Evolutionary conservation across 768 basidiomycete genomes (phyloP), one percentile per base, ranked within the genome.

Genomic region (Pulveroboletus sp.): DNA sequence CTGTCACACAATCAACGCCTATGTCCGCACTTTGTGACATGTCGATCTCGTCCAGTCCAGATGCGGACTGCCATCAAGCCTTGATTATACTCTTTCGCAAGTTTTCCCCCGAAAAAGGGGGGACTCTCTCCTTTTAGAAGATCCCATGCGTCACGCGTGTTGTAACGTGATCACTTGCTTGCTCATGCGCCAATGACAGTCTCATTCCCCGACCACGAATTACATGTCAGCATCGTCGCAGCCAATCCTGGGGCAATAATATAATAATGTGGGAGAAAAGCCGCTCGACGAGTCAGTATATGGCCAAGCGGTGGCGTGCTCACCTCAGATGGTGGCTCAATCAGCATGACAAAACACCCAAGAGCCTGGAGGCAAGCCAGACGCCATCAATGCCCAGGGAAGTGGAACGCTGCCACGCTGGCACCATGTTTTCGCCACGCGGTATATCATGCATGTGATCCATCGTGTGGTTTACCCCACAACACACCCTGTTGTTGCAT

Each of bases 251-350:
- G 50, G 47, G 45, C 14, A 34, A 27, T 25, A 31, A 14, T 39
- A 20, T 32, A 33, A 2, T 16, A 42, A 27, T n/a, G n/a, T n/a
- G n/a, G n/a, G n/a, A n/a, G n/a, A n/a, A n/a, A n/a, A n/a, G n/a
- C n/a, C 25, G 25, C 5, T 11, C 27, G 27, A 9, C 8, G 27
- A 11, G 12, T 9, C 9, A 29, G 12, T 9, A 29, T 4, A 27
- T 27, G 9, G 27, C 49, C 50, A 7, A 11, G 23, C 37, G 6
- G 57, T 56, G 56, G 57, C 53, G 50, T 27, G 33, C 14, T 32
- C 37, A 19, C 23, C 25, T 43, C 32, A 23, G 40, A 17, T 21
- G 13, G 60, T 61, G 61, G 50, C 57, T 63, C 63, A 61, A 60
- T 53, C 38, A 31, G 29, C 7, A 42, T 49, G 27, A 41, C 50